Evolutionary conservation across 2,329 filamentous ascomycete genomes (phyloP).

Genomic region (Dactylellina cionopaga): DNA sequence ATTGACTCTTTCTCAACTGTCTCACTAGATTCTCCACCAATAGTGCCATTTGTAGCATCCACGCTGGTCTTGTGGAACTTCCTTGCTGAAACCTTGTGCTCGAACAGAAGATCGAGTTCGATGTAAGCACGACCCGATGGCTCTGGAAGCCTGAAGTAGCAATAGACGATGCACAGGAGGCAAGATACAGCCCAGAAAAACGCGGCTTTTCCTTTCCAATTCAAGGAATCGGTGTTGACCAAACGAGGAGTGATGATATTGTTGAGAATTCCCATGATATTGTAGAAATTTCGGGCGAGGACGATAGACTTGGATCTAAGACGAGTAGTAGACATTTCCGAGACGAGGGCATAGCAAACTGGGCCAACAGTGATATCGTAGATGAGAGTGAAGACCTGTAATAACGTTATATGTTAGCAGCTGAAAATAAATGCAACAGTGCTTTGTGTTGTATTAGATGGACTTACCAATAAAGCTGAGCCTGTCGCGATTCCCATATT

Average conservation of each 20-base stretch:
- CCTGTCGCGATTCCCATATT: constrained; percentile 38
- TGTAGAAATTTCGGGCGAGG: constrained; percentile 65
- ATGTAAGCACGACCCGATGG: constrained; percentile 79
- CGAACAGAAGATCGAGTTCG: constrained; percentile 76
- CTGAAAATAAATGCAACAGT: background rate
- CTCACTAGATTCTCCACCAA: background rate
- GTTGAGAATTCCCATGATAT: constrained; percentile 64
- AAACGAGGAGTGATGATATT: constrained; percentile 55
- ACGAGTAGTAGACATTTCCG: constrained; percentile 67
- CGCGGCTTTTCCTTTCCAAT: constrained; percentile 64
- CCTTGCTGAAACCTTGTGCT: constrained; percentile 60
- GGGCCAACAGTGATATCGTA: constrained; percentile 69
- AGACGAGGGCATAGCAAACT: constrained; percentile 66
- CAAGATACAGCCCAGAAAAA: constrained; percentile 73
- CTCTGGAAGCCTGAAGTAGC: constrained; percentile 83
- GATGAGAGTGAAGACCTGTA: constrained; percentile 64
- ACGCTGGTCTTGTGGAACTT: constrained; percentile 61
- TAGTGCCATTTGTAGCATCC: constrained; percentile 54
- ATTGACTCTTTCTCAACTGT: constrained; percentile 18
- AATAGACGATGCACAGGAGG: constrained; percentile 82
- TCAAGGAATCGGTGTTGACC: constrained; percentile 52
- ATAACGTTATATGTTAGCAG: background rate
- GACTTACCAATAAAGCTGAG: constrained; percentile 30
- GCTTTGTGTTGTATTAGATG: too few species aligned
- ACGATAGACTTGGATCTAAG: constrained; percentile 69